Evolutionary conservation across 208 protist genomes (phyloP), one percentile per base, ranked within the genome.

Genomic region (Wallacemonas sp.): DNA sequence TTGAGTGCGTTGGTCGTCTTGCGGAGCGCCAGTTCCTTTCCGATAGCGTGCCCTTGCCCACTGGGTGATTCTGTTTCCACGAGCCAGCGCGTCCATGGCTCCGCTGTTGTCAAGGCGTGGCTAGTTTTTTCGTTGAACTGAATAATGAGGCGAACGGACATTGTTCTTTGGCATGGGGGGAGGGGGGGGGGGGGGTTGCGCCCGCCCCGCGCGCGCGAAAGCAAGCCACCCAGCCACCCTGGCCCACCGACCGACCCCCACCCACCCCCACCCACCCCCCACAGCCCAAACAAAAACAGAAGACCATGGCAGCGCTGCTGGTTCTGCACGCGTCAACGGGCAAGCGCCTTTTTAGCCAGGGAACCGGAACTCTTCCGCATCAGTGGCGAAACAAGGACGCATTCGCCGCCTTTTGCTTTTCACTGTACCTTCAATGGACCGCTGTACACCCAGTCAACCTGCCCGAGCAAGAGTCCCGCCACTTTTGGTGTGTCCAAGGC

Each of bases 391-490:
- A 57, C 22, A 38, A 33, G 29, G 50, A 57, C 29, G 50, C 50
- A 19, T 57, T 57, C 19, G 6, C 50, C 9, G 50, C 50, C 17
- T 57, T 57, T 19, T 57, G 50, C n/a, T 57, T 57, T 27, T 57
- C 50, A 3, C 6, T 57, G 50, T 57, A 39, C n/a, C 50, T 57
- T n/a, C 50, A 57, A 32, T 57, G 50, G 50, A 4, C 10, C 13
- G 50, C 50, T 26, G 32, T 57, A 8, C 19, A 24, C 30, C 30
- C 50, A 3, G 3, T 8, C 30, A 57, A 1, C 50, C 13, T 3
- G 17, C 38, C 50, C 13, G 3, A 57, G 5, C 8, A 26, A 10
- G 5, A 34, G 12, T 32, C 50, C 17, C 32, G n/a, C 50, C n/a
- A 3, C 10, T 57, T 39, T 57, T 57, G 50, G 29, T 57, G 50